These are phyloP conservation scores for Narthecium ossifragum DNA, from an alignment of 106 monocot genomes.

Conservation along the genomic window DNA sequence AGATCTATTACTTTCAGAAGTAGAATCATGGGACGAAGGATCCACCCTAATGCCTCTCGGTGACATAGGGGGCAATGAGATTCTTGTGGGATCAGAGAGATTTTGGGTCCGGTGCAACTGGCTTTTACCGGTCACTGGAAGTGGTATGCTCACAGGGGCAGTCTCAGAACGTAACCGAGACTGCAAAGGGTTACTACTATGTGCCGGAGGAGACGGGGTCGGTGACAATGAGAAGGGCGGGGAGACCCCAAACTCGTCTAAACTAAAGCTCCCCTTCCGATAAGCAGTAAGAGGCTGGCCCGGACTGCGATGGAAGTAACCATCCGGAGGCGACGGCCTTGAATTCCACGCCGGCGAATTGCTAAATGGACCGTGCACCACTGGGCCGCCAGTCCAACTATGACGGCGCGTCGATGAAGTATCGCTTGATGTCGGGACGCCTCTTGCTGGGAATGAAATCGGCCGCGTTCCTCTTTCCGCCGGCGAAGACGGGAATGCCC, in stretches of 20 bases:
- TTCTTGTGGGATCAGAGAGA: slow-evolving; percentile 54
- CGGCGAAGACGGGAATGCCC: slow-evolving; percentile 60
- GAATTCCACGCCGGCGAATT: slow-evolving; percentile 13
- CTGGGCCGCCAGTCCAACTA: slow-evolving; percentile 50
- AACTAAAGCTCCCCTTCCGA: slow-evolving; percentile 30
- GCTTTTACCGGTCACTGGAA: slow-evolving; percentile 22
- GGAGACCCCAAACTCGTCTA: slow-evolving; percentile 45
- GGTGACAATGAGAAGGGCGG: slow-evolving; percentile 69
- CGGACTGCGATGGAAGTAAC: slow-evolving; percentile 13
- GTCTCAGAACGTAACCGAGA: slow-evolving; percentile 41
- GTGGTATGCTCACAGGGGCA: slow-evolving; percentile 78
- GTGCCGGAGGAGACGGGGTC: slow-evolving; percentile 69
- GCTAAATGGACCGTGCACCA: slow-evolving; percentile 31
- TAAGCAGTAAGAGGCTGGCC: slow-evolving; percentile 11
- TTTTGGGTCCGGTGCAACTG: slow-evolving; percentile 28
- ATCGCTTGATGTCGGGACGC: slow-evolving; percentile 1
- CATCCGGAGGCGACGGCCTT: slow-evolving; percentile 9
- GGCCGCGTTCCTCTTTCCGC: slow-evolving; percentile 11
- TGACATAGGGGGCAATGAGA: slow-evolving; percentile 63
- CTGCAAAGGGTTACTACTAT: slow-evolving; percentile 35
- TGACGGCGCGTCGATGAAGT: slow-evolving; percentile 45
- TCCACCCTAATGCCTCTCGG: slow-evolving; percentile 45
- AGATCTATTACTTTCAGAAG: slow-evolving; percentile 40
- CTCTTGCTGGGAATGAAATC: slow-evolving; percentile 32
- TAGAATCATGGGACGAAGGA: slow-evolving; percentile 42